These are phyloP conservation scores for Tricholoma flavovirens DNA, from an alignment of 768 basidiomycete genomes.

Conservation along the genomic window DNA sequence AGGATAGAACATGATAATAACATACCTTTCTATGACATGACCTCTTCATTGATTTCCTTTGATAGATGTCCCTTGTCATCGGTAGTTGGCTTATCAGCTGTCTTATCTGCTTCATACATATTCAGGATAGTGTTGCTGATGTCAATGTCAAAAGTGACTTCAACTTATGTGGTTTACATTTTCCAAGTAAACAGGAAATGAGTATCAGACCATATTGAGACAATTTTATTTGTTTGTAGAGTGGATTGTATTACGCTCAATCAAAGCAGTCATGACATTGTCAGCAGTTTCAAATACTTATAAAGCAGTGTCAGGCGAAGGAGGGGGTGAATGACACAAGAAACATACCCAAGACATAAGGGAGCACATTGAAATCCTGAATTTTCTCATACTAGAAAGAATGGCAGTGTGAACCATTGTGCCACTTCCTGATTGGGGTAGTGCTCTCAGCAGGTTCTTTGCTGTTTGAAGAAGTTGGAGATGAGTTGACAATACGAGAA, in stretches of 20 bases:
- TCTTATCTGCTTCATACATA: no score
- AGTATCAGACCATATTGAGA: slow-evolving; percentile 98
- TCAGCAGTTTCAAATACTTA: no score
- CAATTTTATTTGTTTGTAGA: slow-evolving; percentile 99
- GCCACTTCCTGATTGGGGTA: slow-evolving; percentile 99
- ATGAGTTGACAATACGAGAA: slow-evolving; percentile 97
- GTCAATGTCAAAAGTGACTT: slow-evolving; percentile 98
- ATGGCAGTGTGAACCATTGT: slow-evolving; percentile 98
- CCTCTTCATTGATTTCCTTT: no score
- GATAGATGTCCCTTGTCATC: no score
- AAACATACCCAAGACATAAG: no score
- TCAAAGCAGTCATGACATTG: slow-evolving; percentile 98
- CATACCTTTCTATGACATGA: no score
- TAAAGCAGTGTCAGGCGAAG: no score
- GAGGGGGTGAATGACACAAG: no score
- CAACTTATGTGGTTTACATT: slow-evolving; percentile 96
- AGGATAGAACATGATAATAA: no score
- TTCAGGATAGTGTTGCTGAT: slow-evolving; percentile 95
- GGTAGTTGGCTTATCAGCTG: no score
- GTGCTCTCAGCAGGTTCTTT: slow-evolving; percentile 98
- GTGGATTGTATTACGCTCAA: slow-evolving; percentile 98
- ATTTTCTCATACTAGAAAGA: slow-evolving; percentile 98
- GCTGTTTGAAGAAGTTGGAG: slow-evolving; percentile 97
- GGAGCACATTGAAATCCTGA: slow-evolving; percentile 94
- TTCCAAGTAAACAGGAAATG: slow-evolving; percentile 95